These are phyloP conservation scores for Fusarium chuoi DNA, from an alignment of 2,329 filamentous ascomycete genomes.

Conservation along the genomic window DNA sequence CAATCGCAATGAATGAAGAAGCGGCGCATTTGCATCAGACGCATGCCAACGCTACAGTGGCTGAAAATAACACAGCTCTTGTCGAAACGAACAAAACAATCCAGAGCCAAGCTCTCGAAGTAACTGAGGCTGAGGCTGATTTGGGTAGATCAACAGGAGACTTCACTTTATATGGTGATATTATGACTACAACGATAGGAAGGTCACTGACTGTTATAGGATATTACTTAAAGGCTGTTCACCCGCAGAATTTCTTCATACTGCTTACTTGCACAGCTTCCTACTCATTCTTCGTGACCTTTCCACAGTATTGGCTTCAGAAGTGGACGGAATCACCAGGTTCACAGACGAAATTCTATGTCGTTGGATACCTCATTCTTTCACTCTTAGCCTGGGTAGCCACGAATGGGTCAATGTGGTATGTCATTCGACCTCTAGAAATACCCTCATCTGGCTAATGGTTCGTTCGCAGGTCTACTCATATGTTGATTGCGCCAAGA, in stretches of 20 bases:
- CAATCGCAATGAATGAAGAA: background rate
- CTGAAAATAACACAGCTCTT: accelerated
- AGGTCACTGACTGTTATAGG: background rate
- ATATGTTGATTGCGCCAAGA: background rate
- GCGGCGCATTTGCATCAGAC: background rate
- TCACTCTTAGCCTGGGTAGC: background rate
- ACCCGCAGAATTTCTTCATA: background rate
- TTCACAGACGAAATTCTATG: background rate
- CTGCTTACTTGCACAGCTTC: background rate
- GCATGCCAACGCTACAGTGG: accelerated
- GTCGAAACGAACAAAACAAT: background rate
- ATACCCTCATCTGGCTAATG: accelerated
- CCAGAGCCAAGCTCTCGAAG: background rate
- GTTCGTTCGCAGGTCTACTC: background rate
- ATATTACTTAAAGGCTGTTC: background rate
- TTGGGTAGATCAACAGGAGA: background rate
- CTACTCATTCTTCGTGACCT: background rate
- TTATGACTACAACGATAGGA: accelerated
- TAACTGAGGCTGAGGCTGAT: background rate
- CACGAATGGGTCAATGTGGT: background rate
- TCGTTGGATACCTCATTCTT: background rate
- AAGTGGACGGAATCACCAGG: background rate
- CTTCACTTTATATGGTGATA: background rate
- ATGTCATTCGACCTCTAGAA: background rate
- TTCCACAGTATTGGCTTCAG: background rate